These are phyloP conservation scores for Alternaria burnsii DNA, from an alignment of 2,329 filamentous ascomycete genomes.

Conservation along the genomic window DNA sequence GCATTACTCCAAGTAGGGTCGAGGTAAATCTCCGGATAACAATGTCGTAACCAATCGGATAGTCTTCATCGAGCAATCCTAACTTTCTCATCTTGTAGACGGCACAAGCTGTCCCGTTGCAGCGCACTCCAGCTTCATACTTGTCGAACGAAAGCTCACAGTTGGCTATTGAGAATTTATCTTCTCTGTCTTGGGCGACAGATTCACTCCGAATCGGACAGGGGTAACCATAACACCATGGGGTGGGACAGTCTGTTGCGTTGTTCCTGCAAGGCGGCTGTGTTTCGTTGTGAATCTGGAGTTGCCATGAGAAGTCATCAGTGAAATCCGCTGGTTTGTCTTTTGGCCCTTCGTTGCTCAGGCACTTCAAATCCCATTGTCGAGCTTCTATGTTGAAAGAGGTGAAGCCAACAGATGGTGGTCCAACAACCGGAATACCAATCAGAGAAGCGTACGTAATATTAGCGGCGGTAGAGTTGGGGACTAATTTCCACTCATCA, in stretches of 20 bases:
- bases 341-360: slow-evolving; percentile 21
- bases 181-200: background rate
- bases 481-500: slow-evolving; percentile 30
- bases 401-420: slow-evolving; percentile 18
- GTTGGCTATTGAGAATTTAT: slow-evolving; percentile 23
- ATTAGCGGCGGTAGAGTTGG: slow-evolving; percentile 17
- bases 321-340: slow-evolving; percentile 10
- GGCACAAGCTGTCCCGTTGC: slow-evolving; percentile 28
- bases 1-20: slow-evolving; percentile 22
- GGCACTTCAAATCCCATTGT: slow-evolving; percentile 39
- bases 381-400: slow-evolving; percentile 33
- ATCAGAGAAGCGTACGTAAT: slow-evolving; percentile 38
- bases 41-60: slow-evolving; percentile 20
- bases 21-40: slow-evolving; percentile 12
- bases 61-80: slow-evolving; percentile 25
- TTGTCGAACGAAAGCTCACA: slow-evolving; percentile 30
- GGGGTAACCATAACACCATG: slow-evolving; percentile 27
- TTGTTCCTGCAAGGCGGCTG: slow-evolving; percentile 8
- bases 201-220: slow-evolving; percentile 33
- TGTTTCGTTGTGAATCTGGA: slow-evolving; percentile 2
- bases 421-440: slow-evolving; percentile 31
- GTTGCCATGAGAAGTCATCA: slow-evolving; percentile 29
- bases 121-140: slow-evolving; percentile 32
- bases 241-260: background rate
- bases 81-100: slow-evolving; percentile 32